Percentiles rank a stretch among this genome's conserved stretches.
Evolutionary conservation across 176 grass and related monocot genomes (phyloP).

Genomic region (Puccinellia tenuiflora): DNA sequence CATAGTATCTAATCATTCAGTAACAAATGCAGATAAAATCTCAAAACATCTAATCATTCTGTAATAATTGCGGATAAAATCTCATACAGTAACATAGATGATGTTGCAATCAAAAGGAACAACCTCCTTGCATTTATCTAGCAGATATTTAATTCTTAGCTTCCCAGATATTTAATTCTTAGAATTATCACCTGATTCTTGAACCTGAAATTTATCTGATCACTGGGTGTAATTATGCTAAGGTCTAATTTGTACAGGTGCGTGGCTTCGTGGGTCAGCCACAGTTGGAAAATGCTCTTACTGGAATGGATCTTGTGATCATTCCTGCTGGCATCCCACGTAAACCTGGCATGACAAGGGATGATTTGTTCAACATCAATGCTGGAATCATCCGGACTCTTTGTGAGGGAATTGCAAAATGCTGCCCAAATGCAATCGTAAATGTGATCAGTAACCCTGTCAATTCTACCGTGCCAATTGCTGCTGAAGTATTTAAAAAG

Average conservation of each 20-base stretch:
- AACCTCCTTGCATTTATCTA: background rate
- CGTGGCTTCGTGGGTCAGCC: conserved; percentile 77
- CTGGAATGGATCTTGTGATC: conserved; percentile 88
- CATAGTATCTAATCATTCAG: background rate
- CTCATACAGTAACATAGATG: background rate
- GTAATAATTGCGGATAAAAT: background rate
- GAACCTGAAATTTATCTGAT: background rate
- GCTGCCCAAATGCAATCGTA: conserved; percentile 75
- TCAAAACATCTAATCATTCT: background rate
- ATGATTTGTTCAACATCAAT: conserved; percentile 97
- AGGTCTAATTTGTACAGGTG: conserved; percentile 43
- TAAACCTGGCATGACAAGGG: conserved; percentile 92
- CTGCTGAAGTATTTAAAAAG: conserved; percentile 74
- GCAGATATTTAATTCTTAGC: background rate
- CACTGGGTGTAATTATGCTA: background rate
- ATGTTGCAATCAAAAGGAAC: background rate
- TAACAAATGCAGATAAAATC: background rate
- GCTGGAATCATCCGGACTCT: conserved; percentile 79
- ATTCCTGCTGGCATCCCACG: conserved; percentile 88
- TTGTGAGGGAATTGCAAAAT: conserved; percentile 78
- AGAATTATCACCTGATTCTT: background rate
- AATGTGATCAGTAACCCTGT: conserved; percentile 96
- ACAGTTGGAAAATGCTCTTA: conserved; percentile 72
- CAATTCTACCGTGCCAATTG: conserved; percentile 88
- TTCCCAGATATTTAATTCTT: background rate